A percentile compares a stretch with the other conserved stretches of the same genome.
These are phyloP conservation scores for Aspergillus avenaceus DNA, from an alignment of 495 filamentous ascomycete species.

Conservation along the genomic window DNA sequence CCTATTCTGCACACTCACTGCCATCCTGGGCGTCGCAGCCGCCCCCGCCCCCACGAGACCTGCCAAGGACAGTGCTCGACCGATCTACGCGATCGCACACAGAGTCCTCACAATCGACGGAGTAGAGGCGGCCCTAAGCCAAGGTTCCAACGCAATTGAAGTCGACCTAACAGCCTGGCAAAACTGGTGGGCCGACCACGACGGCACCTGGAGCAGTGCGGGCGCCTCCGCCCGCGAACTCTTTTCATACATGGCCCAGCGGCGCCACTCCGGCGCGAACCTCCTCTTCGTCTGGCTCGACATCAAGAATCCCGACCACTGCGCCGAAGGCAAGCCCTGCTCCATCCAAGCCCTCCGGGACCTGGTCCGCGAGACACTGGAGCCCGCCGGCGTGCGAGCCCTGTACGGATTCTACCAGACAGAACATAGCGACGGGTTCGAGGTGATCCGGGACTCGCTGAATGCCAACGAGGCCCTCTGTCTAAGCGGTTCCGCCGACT, in stretches of 20 bases:
- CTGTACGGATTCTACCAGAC: slow-evolving; percentile 1
- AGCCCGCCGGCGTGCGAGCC: not conserved
- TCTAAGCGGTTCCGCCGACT: not conserved
- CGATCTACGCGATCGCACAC: not conserved
- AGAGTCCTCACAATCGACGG: not conserved
- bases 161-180: not conserved
- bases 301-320: slow-evolving; percentile 4
- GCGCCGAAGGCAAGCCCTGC: not conserved
- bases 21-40: not conserved
- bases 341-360: not conserved
- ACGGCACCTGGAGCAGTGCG: not conserved
- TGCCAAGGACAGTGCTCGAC: not conserved
- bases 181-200: slow-evolving; percentile 1
- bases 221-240: not conserved
- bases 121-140: not conserved
- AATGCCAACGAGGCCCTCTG: not conserved
- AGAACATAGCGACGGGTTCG: not conserved
- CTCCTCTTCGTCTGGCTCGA: not conserved
- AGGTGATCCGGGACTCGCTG: not conserved
- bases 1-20: not conserved
- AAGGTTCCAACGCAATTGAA: not conserved
- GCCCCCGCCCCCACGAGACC: not conserved
- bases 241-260: not conserved
- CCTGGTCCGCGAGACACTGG: not conserved
- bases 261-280: not conserved